phyloP scores from a whole-genome alignment of 163 green algal species.

The Chlorella variabilis region DNA sequence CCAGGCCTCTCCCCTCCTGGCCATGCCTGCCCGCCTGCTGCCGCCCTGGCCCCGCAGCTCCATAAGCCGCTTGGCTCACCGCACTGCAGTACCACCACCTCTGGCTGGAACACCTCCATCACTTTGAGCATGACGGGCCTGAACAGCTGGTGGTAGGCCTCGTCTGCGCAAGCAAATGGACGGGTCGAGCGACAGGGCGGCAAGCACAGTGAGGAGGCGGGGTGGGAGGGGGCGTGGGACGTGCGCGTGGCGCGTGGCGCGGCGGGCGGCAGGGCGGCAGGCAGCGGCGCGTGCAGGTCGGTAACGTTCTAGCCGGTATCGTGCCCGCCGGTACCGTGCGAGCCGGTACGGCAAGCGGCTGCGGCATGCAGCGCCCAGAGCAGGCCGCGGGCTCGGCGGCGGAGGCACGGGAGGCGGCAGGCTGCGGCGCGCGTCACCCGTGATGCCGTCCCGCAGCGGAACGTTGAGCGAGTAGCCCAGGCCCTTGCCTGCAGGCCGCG shows the following conservation, averaged over 20 bases:
- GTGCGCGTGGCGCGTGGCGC: too few species aligned
- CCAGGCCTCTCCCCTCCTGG: too few species aligned
- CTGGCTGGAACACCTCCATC: slow-evolving; percentile 86
- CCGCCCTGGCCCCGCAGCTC: not conserved
- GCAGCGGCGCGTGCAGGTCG: too few species aligned
- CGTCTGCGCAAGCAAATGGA: slow-evolving; percentile 62
- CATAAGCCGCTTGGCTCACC: not conserved
- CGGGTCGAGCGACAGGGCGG: not conserved
- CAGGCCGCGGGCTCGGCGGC: too few species aligned
- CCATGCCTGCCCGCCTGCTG: too few species aligned
- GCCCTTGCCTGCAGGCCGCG: slow-evolving; percentile 49
- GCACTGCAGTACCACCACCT: slow-evolving; percentile 84
- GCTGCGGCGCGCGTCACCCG: too few species aligned
- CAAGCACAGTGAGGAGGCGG: not conserved
- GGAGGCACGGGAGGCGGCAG: too few species aligned
- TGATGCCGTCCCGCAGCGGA: slow-evolving; percentile 93
- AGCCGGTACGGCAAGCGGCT: too few species aligned
- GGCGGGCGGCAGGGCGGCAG: too few species aligned
- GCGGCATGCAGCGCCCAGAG: too few species aligned
- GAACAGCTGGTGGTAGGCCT: slow-evolving; percentile 87
- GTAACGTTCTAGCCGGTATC: too few species aligned
- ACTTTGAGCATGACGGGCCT: slow-evolving; percentile 87
- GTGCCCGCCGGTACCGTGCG: too few species aligned
- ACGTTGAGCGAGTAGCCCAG: slow-evolving; percentile 95
- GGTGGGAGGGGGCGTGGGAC: not conserved